phyloP scores from a whole-genome alignment of 2,329 filamentous ascomycete genomes.

The Aspergillus pseudoglaucus region DNA sequence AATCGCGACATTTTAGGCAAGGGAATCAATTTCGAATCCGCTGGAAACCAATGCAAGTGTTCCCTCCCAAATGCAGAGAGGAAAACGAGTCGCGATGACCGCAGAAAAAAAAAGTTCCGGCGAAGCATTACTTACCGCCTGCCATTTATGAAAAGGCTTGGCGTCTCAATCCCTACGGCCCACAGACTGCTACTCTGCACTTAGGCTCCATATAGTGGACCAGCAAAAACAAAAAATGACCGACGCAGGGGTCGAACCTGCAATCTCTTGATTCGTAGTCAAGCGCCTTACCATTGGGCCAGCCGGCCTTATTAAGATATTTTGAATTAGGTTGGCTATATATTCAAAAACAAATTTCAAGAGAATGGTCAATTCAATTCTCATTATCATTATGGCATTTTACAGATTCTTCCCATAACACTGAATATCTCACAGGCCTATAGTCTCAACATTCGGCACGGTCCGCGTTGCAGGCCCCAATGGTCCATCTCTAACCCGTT shows the following conservation, averaged over 20 bases:
- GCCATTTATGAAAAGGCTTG: not conserved
- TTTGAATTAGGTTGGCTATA: not conserved
- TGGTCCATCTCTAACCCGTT: slow-evolving; percentile 38
- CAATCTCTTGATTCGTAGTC: slow-evolving; percentile 49
- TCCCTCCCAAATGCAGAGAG: too few species aligned
- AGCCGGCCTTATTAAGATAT: slow-evolving; percentile 18
- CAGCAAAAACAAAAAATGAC: slow-evolving; percentile 21
- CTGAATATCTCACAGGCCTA: slow-evolving; percentile 22
- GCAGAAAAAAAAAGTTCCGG: slow-evolving; percentile 13
- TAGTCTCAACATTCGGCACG: slow-evolving; percentile 29
- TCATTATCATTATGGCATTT: slow-evolving; percentile 2
- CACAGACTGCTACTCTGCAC: too few species aligned
- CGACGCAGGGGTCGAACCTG: slow-evolving; percentile 41
- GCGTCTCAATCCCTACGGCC: not conserved
- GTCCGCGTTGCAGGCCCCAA: slow-evolving; percentile 29
- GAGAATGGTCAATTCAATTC: not conserved
- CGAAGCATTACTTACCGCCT: slow-evolving; percentile 19
- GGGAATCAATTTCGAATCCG: not conserved
- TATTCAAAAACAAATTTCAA: not conserved
- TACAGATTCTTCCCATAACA: not conserved
- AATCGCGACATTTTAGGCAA: slow-evolving; percentile 30
- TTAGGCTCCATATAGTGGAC: not conserved
- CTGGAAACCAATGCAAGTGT: not conserved
- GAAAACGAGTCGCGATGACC: not conserved
- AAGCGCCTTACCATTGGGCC: slow-evolving; percentile 48